phyloP scores from a whole-genome alignment of 805 yeast species.

The Teunomyces funiuensis region DNA sequence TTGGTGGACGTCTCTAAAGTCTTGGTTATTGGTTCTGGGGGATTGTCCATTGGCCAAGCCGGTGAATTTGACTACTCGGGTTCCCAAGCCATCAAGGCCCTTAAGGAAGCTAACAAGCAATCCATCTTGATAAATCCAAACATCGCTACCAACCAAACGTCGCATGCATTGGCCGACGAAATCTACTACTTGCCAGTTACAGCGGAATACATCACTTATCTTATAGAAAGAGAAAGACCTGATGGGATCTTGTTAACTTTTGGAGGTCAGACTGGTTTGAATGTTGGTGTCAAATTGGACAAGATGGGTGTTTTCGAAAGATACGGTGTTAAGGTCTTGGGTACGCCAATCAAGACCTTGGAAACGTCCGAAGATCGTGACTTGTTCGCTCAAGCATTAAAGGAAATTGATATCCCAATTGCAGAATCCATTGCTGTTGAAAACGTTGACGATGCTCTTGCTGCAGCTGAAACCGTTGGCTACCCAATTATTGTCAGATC shows the following conservation, averaged over 20 bases:
- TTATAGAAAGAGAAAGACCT: conserved; percentile 93
- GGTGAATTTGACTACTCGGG: conserved; percentile 98
- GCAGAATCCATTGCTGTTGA: conserved; percentile 97
- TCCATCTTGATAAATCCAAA: conserved; percentile 91
- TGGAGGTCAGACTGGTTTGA: conserved; percentile 98
- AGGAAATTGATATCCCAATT: conserved; percentile 92
- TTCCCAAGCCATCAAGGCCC: conserved; percentile 95
- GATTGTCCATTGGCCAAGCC: conserved; percentile 95
- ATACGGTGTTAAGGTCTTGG: conserved; percentile 90
- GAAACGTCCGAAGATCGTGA: conserved; percentile 98
- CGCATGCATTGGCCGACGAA: conserved; percentile 93
- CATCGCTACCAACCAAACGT: conserved; percentile 95
- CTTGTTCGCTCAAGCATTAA: conserved; percentile 89
- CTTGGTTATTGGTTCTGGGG: conserved; percentile 94
- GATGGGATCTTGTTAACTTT: conserved; percentile 94
- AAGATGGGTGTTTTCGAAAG: conserved; percentile 92
- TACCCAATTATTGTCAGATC: conserved; percentile 97
- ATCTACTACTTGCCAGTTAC: conserved; percentile 95
- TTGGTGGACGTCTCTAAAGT: conserved; percentile 86
- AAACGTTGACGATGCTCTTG: conserved; percentile 86
- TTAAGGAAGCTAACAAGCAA: conserved; percentile 82
- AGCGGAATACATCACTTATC: conserved; percentile 91
- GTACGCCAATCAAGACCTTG: conserved; percentile 94
- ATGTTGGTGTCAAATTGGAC: conserved; percentile 92
- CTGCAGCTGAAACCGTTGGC: conserved; percentile 85